Conservation (phyloP, 257 asterid genomes). For the Nicotiana benthamiana region DNA sequence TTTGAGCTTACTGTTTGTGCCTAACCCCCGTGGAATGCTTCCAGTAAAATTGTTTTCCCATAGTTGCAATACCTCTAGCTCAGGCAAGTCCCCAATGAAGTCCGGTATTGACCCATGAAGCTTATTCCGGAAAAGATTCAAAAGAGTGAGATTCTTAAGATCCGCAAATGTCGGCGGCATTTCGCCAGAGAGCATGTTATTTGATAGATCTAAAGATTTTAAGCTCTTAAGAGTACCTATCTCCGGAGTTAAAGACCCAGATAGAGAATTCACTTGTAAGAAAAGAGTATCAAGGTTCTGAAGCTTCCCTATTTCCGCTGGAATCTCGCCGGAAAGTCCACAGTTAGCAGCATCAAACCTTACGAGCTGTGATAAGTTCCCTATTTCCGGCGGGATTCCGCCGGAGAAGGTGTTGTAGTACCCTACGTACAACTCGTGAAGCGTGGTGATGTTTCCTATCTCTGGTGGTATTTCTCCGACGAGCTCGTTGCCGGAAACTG, state of each 20-base stretch:
- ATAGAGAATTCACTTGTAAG: slow-evolving; percentile 70
- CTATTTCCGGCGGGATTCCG: slow-evolving; percentile 74
- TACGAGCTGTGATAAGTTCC: slow-evolving; percentile 46
- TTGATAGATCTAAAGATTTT: slow-evolving; percentile 89
- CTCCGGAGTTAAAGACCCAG: slow-evolving; percentile 62
- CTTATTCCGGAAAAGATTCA: slow-evolving; percentile 80
- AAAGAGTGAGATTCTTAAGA: slow-evolving; percentile 62
- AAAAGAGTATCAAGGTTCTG: slow-evolving; percentile 79
- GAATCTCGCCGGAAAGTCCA: slow-evolving; percentile 76
- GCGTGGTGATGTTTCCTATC: slow-evolving; percentile 51
- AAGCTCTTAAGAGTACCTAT: slow-evolving; percentile 61
- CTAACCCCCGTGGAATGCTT: slow-evolving; percentile 63
- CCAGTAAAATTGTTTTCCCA: slow-evolving; percentile 99
- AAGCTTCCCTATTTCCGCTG: slow-evolving; percentile 57
- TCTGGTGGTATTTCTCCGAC: slow-evolving; percentile 59
- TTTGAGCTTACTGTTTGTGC: slow-evolving; percentile 59
- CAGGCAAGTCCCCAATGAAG: slow-evolving; percentile 67
- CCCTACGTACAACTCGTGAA: slow-evolving; percentile 74
- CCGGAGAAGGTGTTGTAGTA: slow-evolving; percentile 66
- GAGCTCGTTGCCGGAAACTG: slow-evolving; percentile 76
- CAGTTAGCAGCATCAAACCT: slow-evolving; percentile 81
- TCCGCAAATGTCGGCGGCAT: slow-evolving; percentile 57
- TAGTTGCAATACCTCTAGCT: slow-evolving; percentile 70
- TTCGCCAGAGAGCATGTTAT: slow-evolving; percentile 67
- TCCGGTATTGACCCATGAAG: slow-evolving; percentile 91